These are phyloP conservation scores for Fagus crenata DNA, from an alignment of 306 rosid species.

Conservation along the genomic window DNA sequence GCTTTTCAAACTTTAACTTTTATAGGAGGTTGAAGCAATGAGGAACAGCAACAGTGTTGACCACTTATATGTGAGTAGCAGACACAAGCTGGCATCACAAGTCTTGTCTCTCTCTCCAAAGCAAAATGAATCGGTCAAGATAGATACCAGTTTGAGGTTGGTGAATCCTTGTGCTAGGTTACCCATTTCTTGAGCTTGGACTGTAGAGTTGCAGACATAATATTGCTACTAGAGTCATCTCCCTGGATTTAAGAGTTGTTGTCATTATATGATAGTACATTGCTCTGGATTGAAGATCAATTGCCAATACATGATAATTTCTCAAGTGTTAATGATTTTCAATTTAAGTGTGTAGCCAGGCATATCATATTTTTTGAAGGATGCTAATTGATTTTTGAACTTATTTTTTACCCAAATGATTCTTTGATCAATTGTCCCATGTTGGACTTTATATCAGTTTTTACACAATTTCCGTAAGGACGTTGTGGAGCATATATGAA, in stretches of 20 bases:
- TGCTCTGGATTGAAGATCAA: too few species aligned
- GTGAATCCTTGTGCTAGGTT: not conserved
- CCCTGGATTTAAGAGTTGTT: not conserved
- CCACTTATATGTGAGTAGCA: slow-evolving; percentile 31
- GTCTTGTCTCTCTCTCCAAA: slow-evolving; percentile 17
- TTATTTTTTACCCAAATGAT: too few species aligned
- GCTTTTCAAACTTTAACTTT: not conserved
- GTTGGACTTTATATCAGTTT: too few species aligned
- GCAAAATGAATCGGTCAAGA: slow-evolving; percentile 5
- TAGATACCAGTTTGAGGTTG: slow-evolving; percentile 33
- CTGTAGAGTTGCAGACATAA: not conserved
- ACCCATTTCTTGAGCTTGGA: not conserved
- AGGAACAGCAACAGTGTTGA: slow-evolving; percentile 39
- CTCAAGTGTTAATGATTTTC: too few species aligned
- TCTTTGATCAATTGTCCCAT: too few species aligned
- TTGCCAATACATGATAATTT: too few species aligned
- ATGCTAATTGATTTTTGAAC: too few species aligned
- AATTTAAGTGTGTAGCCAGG: too few species aligned
- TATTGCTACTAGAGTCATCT: not conserved
- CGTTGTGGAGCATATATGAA: too few species aligned
- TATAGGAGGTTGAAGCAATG: slow-evolving; percentile 37
- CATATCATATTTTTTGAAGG: too few species aligned
- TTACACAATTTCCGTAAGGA: too few species aligned
- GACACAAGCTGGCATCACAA: slow-evolving; percentile 26
- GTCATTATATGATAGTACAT: slow-evolving; percentile 10